Percentiles rank a stretch among this genome's conserved stretches.
These are phyloP conservation scores for Sporothrix dimorphospora DNA, from an alignment of 2,329 filamentous ascomycete genomes.

Conservation along the genomic window DNA sequence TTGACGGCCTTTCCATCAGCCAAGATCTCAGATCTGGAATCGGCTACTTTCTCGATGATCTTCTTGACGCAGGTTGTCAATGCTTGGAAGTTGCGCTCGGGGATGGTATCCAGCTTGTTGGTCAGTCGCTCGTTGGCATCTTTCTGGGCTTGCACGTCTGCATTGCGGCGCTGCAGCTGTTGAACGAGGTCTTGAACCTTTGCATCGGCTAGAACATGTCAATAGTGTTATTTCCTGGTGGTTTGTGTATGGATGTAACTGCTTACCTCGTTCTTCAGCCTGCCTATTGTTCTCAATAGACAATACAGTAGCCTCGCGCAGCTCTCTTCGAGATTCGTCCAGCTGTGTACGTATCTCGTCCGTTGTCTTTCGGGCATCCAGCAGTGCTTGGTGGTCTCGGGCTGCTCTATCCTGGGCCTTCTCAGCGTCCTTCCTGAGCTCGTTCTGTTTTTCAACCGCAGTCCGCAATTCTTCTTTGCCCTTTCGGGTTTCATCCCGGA, in stretches of 20 bases:
- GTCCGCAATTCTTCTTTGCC: constrained; percentile 49
- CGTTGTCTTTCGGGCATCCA: constrained; percentile 38
- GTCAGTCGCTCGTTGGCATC: constrained; percentile 20
- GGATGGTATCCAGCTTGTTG: constrained; percentile 28
- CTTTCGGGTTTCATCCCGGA: constrained; percentile 44
- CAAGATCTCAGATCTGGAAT: constrained; percentile 7
- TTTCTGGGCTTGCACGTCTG: constrained; percentile 15
- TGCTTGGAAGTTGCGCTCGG: constrained; percentile 31
- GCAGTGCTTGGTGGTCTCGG: constrained; percentile 40
- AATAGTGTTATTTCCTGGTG: not conserved
- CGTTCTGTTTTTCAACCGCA: constrained; percentile 52
- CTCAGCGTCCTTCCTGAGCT: constrained; percentile 39
- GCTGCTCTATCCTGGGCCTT: not conserved
- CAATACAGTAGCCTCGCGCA: constrained; percentile 36
- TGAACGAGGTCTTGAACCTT: constrained; percentile 19
- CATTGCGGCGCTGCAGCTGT: constrained; percentile 26
- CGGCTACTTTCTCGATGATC: constrained; percentile 28
- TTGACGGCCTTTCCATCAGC: not conserved
- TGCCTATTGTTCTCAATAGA: constrained; percentile 27
- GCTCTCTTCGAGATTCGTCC: constrained; percentile 40
- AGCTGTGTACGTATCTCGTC: constrained; percentile 42
- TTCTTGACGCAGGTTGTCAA: constrained; percentile 29
- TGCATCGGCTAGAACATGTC: constrained; percentile 22
- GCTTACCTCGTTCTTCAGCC: constrained; percentile 30
- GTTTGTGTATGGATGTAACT: not conserved